Evolutionary conservation across 805 yeast genomes (phyloP).

Genomic region (Wickerhamia fluorescens): DNA sequence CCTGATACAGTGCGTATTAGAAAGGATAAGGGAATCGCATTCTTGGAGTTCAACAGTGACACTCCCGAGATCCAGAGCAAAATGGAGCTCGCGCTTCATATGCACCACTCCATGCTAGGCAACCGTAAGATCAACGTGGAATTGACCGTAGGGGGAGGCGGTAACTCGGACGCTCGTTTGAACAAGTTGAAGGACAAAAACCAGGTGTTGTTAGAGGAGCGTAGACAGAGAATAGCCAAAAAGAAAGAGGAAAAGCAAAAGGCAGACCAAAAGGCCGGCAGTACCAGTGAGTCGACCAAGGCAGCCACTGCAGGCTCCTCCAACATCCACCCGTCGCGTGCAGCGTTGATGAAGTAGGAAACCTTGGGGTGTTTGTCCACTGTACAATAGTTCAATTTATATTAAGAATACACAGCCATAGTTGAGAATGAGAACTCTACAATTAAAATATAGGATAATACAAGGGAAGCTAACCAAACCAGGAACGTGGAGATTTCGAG

Average conservation of each 20-base stretch:
- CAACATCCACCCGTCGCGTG: conserved; percentile 60
- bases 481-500: too few relatives aligned
- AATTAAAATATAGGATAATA: too few relatives aligned
- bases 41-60: conserved; percentile 67
- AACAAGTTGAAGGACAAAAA: conserved; percentile 74
- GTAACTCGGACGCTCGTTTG: conserved; percentile 63
- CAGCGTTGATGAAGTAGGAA: conserved; percentile 33
- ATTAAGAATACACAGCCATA: too few relatives aligned
- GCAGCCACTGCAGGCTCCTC: conserved; percentile 13
- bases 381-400: too few relatives aligned
- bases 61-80: conserved; percentile 61
- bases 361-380: too few relatives aligned
- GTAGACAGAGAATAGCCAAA: conserved; percentile 48
- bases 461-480: too few relatives aligned
- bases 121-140: conserved; percentile 88
- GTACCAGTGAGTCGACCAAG: conserved; percentile 10
- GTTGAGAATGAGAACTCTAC: too few relatives aligned
- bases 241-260: conserved; percentile 35
- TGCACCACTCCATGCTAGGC: conserved; percentile 69
- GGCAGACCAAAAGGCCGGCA: conserved; percentile 13
- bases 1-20: conserved; percentile 79
- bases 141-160: conserved; percentile 97
- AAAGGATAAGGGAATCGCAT: conserved; percentile 84
- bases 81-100: conserved; percentile 77
- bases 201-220: conserved; percentile 63